Evolutionary conservation across 2,329 filamentous ascomycete species (phyloP).

Genomic region (Triangularia setosa): DNA sequence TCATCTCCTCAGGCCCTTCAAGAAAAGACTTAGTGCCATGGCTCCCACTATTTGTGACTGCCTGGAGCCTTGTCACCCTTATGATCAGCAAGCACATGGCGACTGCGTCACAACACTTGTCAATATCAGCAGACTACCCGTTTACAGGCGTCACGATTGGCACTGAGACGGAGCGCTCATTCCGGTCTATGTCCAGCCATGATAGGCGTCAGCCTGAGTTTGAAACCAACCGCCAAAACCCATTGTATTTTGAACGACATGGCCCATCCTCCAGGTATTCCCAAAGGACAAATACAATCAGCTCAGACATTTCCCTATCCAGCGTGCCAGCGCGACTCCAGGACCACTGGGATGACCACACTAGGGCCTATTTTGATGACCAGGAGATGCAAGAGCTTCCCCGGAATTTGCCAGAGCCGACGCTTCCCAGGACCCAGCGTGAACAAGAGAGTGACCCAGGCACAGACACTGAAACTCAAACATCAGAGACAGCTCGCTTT

Average conservation of each 20-base stretch:
- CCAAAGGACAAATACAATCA: slow-evolving; percentile 2
- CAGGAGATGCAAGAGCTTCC: background rate
- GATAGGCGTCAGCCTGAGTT: background rate
- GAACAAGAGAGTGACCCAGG: slow-evolving; percentile 1
- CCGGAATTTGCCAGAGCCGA: background rate
- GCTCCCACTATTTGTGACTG: slow-evolving; percentile 23
- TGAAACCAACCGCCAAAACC: slow-evolving; percentile 12
- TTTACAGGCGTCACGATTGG: slow-evolving; percentile 15
- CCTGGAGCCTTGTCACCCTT: slow-evolving; percentile 19
- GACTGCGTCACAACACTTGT: background rate
- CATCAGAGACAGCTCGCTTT: slow-evolving; percentile 2
- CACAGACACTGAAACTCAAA: slow-evolving; percentile 4
- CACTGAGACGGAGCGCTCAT: slow-evolving; percentile 7
- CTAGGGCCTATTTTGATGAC: slow-evolving; percentile 7
- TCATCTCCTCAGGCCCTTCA: slow-evolving; percentile 15
- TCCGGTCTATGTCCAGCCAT: background rate
- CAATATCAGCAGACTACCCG: background rate
- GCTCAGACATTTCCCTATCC: slow-evolving; percentile 21
- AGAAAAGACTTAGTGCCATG: slow-evolving; percentile 22
- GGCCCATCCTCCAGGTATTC: slow-evolving; percentile 18
- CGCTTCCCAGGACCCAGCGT: background rate
- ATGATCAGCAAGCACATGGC: slow-evolving; percentile 11
- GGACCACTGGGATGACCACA: slow-evolving; percentile 19
- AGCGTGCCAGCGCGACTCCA: slow-evolving; percentile 6
- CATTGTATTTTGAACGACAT: slow-evolving; percentile 10